Conservation (phyloP, 208 protist genomes). For the Wallacemonas sp. region DNA sequence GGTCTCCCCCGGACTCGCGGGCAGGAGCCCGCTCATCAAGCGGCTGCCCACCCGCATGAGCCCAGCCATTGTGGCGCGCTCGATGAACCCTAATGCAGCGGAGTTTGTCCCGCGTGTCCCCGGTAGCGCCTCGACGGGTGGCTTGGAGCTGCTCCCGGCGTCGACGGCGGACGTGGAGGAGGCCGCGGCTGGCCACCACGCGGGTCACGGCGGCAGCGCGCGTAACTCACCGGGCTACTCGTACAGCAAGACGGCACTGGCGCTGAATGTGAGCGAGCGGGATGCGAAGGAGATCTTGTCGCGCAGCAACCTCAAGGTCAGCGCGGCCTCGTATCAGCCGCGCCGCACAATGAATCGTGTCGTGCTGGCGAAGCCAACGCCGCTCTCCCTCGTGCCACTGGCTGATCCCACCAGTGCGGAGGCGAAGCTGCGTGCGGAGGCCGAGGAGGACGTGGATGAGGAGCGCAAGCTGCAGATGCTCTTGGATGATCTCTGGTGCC, state of each 20-base stretch:
- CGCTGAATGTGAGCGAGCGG: constrained; percentile 19
- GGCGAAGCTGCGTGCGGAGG: constrained; percentile 7
- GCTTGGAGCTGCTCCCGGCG: constrained; percentile 56
- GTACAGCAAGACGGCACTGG: constrained; percentile 18
- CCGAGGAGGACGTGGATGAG: constrained; percentile 6
- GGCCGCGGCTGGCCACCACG: constrained; percentile 7
- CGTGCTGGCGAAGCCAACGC: constrained; percentile 55
- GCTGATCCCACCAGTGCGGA: constrained; percentile 35
- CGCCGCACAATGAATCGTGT: constrained; percentile 68
- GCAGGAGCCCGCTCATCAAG: constrained; percentile 36
- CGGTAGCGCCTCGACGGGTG: constrained; percentile 21
- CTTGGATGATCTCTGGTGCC: constrained; percentile 77
- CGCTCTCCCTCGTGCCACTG: constrained; percentile 52
- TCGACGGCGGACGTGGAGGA: constrained; percentile 68
- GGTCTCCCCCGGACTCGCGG: constrained; percentile 12
- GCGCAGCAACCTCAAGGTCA: constrained; percentile 47
- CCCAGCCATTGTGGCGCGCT: constrained; percentile 42
- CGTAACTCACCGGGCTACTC: constrained; percentile 18
- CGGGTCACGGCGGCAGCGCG: constrained; percentile 13
- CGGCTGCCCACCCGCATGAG: constrained; percentile 72
- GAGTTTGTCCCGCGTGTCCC: constrained; percentile 60
- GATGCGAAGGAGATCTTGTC: constrained; percentile 18
- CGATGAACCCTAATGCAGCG: constrained; percentile 77
- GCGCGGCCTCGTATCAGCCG: constrained; percentile 58
- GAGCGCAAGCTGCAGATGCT: constrained; percentile 51